Base-by-base conservation (phyloP, 2,329 filamentous ascomycete species). In the Colletotrichum sp. region DNA sequence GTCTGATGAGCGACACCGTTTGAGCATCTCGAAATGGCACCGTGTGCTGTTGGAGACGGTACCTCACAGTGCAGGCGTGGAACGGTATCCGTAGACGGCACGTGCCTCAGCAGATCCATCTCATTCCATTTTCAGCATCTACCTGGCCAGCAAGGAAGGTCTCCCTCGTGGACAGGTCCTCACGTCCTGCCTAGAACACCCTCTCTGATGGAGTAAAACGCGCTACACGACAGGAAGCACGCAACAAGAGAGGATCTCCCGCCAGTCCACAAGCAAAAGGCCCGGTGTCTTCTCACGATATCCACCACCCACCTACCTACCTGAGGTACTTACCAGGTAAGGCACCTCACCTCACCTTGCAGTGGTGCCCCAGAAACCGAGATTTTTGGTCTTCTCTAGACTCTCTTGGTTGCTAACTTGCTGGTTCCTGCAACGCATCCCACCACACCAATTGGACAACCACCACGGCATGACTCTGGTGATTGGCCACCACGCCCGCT, bases 321-420 rank as follows among this genome's bases (percentile, higher is more conserved):
- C 6, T 34, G 3, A 39, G 4, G 15, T 36, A 8, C 7, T 13
- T 36, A 36, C 34, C 16, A 44, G 19, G 39, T 39, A 39, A 39
- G 36, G 36, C 16, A 39, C 36, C 36, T 39, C 36, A 39, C 36
- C 39, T n/a, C 36, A 39, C 36, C 39, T n/a, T 44, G 39, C 16
- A 44, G 44, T 48, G 44, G 44, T 48, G 44, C 73, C 73, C 73
- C 69, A 57, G 73, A 73, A 73, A 75, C 39, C 16, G 70, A 72
- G 70, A 72, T 73, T 68, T 64, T 60, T 64, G 9, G 36, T 30
- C 16, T n/a, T 22, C 61, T 63, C 61, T 25, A 22, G 60, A 22
- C n/a, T 55, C 22, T 39, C 64, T 60, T 34, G 32, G n/a, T 59
- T 9, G 36, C 27, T 6, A 28, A 28, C 27, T 28, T 28, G 44